phyloP scores from a whole-genome alignment of 1,139 yeast genomes.

The Kodamaea ohmeri region DNA sequence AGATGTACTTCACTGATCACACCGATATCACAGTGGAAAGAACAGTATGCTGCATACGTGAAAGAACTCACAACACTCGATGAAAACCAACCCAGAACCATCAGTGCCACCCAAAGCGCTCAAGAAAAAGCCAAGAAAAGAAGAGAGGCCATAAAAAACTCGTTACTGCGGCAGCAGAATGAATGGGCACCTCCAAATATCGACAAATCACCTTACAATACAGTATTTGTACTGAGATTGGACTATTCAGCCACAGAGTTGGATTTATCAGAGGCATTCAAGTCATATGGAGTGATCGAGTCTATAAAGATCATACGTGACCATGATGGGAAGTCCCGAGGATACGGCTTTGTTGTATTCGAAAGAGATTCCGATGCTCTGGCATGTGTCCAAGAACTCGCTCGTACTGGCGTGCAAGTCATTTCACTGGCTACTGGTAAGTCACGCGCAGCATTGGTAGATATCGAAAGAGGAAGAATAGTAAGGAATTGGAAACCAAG shows the following conservation, averaged over 20 bases:
- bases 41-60: constrained; percentile 31
- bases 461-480: constrained; percentile 79
- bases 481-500: constrained; percentile 80
- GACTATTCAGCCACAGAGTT: constrained; percentile 65
- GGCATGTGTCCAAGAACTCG: constrained; percentile 55
- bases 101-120: constrained; percentile 5
- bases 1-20: constrained; percentile 51
- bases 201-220: constrained; percentile 66
- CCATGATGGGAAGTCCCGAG: constrained; percentile 54
- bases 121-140: constrained; percentile 11
- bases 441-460: constrained; percentile 59
- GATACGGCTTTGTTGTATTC: constrained; percentile 83
- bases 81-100: constrained; percentile 13
- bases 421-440: constrained; percentile 15
- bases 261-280: constrained; percentile 63
- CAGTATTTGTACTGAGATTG: constrained; percentile 75
- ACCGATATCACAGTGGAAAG: constrained; percentile 48
- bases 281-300: constrained; percentile 69
- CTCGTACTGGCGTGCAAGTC: constrained; percentile 48
- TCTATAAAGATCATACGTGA: constrained; percentile 66
- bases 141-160: constrained; percentile 17
- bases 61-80: constrained; percentile 20
- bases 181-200: constrained; percentile 39
- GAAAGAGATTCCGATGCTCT: constrained; percentile 58
- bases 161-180: constrained; percentile 36